phyloP scores from a whole-genome alignment of 345 rosid genomes.

The Acer saccharum region DNA sequence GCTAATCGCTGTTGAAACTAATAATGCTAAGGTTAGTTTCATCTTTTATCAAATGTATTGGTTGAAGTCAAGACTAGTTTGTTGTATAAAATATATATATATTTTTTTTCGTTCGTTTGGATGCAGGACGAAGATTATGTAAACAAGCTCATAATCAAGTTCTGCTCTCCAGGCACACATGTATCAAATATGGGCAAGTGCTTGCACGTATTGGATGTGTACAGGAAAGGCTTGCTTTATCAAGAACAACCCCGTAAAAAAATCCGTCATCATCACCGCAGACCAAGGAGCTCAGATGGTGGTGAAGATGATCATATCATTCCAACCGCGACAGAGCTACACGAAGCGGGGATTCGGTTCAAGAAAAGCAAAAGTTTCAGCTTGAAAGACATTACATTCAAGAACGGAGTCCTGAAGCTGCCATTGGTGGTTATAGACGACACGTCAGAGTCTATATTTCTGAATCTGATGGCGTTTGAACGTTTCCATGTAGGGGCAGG shows the following conservation, averaged over 20 bases:
- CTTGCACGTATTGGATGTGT: slow-evolving; percentile 47
- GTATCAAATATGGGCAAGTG: slow-evolving; percentile 26
- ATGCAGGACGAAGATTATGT: slow-evolving; percentile 38
- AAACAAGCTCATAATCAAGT: slow-evolving; percentile 38
- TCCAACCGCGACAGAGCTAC: slow-evolving; percentile 45
- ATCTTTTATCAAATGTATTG: too few species aligned
- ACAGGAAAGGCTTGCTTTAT: slow-evolving; percentile 31
- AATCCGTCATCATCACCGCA: not conserved
- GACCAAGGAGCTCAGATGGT: not conserved
- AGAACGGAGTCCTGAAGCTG: slow-evolving; percentile 32
- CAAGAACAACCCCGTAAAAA: not conserved
- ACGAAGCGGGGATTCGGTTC: slow-evolving; percentile 45
- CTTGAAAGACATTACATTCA: slow-evolving; percentile 46
- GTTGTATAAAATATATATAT: too few species aligned
- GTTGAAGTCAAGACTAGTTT: too few species aligned
- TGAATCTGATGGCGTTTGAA: slow-evolving; percentile 50
- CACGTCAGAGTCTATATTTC: slow-evolving; percentile 30
- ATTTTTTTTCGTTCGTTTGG: too few species aligned
- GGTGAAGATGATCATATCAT: slow-evolving; percentile 23
- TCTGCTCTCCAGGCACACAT: slow-evolving; percentile 23
- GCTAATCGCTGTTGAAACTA: slow-evolving; percentile 29
- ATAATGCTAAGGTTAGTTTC: too few species aligned
- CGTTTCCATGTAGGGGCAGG: slow-evolving; percentile 44
- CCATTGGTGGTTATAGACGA: slow-evolving; percentile 36
- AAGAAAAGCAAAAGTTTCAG: slow-evolving; percentile 26